Evolutionary conservation across 2,329 filamentous ascomycete species (phyloP).

Genomic region (Teratosphaeria pseudoeucalypti): DNA sequence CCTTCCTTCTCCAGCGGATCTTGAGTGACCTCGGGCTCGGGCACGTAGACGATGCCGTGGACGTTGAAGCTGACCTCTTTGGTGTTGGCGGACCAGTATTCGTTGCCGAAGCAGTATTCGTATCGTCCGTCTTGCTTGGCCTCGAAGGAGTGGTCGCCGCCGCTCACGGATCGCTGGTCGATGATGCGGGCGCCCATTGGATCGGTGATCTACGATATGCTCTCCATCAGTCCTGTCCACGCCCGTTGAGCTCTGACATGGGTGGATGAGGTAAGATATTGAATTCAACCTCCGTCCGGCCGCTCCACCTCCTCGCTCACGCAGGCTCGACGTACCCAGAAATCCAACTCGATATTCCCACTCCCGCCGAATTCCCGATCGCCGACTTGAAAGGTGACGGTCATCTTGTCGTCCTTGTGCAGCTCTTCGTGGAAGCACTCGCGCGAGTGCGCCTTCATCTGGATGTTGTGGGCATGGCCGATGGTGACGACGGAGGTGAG

Average conservation of each 20-base stretch:
- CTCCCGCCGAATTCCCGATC: slow-evolving; percentile 91
- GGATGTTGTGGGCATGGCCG: slow-evolving; percentile 82
- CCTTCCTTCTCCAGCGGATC: slow-evolving; percentile 88
- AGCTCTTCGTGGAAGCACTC: slow-evolving; percentile 96
- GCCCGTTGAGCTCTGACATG: neutral
- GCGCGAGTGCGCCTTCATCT: slow-evolving; percentile 80
- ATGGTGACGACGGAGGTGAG: slow-evolving; percentile 52
- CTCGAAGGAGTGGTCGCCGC: slow-evolving; percentile 86
- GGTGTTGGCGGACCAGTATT: slow-evolving; percentile 89
- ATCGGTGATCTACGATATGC: slow-evolving; percentile 56
- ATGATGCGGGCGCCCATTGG: slow-evolving; percentile 66
- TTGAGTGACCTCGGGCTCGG: slow-evolving; percentile 69
- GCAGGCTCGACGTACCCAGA: slow-evolving; percentile 61
- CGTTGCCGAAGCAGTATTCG: slow-evolving; percentile 97
- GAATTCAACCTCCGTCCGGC: no score
- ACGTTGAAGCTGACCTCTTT: slow-evolving; percentile 99
- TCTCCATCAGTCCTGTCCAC: slow-evolving; percentile 3
- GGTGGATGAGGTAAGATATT: no score
- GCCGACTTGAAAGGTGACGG: slow-evolving; percentile 94
- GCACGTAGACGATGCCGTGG: slow-evolving; percentile 94
- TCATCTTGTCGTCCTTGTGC: slow-evolving; percentile 94
- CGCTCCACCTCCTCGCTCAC: neutral
- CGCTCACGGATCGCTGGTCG: slow-evolving; percentile 70
- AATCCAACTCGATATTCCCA: slow-evolving; percentile 92
- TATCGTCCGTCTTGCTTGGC: slow-evolving; percentile 80